Conservation (phyloP, 768 basidiomycete species). For the Chalciporus pseudorubinellus region DNA sequence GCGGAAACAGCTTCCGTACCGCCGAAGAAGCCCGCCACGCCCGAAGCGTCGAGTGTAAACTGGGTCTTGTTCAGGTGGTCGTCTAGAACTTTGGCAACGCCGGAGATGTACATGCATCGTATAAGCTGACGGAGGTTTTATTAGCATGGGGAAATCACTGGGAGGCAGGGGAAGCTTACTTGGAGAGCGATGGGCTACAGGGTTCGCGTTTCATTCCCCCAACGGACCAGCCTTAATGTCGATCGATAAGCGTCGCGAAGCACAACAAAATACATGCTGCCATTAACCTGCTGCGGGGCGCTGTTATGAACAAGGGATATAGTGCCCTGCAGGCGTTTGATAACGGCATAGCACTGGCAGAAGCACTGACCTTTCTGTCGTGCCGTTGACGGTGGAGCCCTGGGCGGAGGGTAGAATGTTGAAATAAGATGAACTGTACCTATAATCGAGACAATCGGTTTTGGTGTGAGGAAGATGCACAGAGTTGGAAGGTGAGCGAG, state of each 20-base stretch:
- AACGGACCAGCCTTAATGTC: neutral
- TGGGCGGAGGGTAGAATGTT: too few species aligned
- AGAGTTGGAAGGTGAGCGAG: too few species aligned
- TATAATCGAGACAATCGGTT: too few species aligned
- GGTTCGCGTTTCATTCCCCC: neutral
- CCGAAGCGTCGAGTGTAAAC: conserved; percentile 25
- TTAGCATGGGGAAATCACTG: neutral
- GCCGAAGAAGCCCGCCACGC: conserved; percentile 17
- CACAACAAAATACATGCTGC: too few species aligned
- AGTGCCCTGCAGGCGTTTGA: too few species aligned
- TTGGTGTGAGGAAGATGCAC: too few species aligned
- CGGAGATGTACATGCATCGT: conserved; percentile 4
- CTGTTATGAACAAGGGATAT: too few species aligned
- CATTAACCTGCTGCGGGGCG: too few species aligned
- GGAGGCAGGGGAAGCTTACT: neutral
- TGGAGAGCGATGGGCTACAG: neutral
- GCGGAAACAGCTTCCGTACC: conserved; percentile 33
- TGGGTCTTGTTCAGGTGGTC: conserved; percentile 5
- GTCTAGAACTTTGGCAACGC: neutral
- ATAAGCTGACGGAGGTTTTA: neutral
- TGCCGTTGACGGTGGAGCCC: too few species aligned
- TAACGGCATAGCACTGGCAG: too few species aligned
- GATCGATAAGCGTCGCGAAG: neutral
- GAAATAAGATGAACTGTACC: too few species aligned
- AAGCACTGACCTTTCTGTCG: too few species aligned